These are phyloP conservation scores for Leccinellum rugosiceps DNA, from an alignment of 768 basidiomycete species.

Conservation along the genomic window DNA sequence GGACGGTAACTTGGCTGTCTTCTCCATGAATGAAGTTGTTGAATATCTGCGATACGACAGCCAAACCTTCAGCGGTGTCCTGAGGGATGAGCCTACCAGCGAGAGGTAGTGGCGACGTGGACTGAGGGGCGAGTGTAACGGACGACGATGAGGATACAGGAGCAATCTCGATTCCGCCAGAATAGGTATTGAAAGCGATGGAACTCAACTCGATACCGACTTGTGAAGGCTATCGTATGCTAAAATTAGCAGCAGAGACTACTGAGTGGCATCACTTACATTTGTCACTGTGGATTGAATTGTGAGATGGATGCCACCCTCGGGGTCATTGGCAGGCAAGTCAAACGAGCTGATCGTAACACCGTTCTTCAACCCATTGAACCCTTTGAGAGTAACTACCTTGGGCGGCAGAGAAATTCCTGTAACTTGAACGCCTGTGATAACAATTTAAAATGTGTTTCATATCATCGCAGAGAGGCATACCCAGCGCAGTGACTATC, in stretches of 20 bases:
- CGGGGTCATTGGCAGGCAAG: slow-evolving; percentile 65
- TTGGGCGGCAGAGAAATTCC: slow-evolving; percentile 55
- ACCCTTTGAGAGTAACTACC: slow-evolving; percentile 61
- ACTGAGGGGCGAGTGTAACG: slow-evolving; percentile 53
- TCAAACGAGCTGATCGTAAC: slow-evolving; percentile 67
- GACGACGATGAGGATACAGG: slow-evolving; percentile 48
- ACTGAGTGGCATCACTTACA: slow-evolving; percentile 35
- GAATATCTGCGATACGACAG: slow-evolving; percentile 60
- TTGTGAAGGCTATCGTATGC: slow-evolving; percentile 56
- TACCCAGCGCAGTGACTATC: slow-evolving; percentile 58
- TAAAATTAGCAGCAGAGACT: slow-evolving; percentile 6
- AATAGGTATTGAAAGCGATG: slow-evolving; percentile 60
- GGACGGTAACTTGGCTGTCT: slow-evolving; percentile 56
- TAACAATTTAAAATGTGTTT: not conserved
- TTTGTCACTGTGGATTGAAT: slow-evolving; percentile 58
- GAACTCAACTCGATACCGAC: slow-evolving; percentile 64
- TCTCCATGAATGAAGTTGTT: slow-evolving; percentile 69
- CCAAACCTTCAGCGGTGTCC: slow-evolving; percentile 46
- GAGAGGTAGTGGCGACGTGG: slow-evolving; percentile 51
- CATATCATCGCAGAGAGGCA: slow-evolving; percentile 4
- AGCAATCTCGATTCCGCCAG: slow-evolving; percentile 53
- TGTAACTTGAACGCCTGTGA: slow-evolving; percentile 52
- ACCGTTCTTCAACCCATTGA: slow-evolving; percentile 63
- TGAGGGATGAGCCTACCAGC: slow-evolving; percentile 67
- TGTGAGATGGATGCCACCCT: slow-evolving; percentile 67